Base-by-base conservation (phyloP, 1,139 yeast genomes). In the Saccharomyces pastorianus region DNA sequence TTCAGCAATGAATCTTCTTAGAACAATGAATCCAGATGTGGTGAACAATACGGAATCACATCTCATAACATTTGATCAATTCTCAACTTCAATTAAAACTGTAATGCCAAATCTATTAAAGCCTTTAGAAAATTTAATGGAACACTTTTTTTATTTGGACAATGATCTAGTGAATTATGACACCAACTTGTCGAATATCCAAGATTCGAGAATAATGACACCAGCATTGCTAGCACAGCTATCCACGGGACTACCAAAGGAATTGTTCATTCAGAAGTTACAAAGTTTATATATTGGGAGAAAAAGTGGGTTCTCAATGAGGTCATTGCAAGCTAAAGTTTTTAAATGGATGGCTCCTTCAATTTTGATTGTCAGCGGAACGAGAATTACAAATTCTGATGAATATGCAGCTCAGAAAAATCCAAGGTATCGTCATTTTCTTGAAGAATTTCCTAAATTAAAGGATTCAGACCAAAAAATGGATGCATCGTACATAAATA, bases 301-400 rank as follows among this genome's bases (percentile, higher is more conserved):
- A 5, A 74, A 72, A 51, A 77, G 83, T 25, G 98, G 98, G 1
- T 91, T 87, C 65, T 88, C 96, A 0, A 86, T 91, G 77, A 73
- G 96, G 47, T 85, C 96, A 0, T 78, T 91, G 56, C 96, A 91
- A 69, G 80, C 85, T 58, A 88, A 85, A 61, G 88, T 85, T 0
- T 84, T 88, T 73, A 88, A 89, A 65, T 91, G 97, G 96, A 83
- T 81, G 61, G 95, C 96, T 0, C 96, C 96, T 0, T 82, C 96
- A 0, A 66, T 89, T 2, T 60, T 91, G 11, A 59, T 91, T 0
- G 76, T 91, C 0, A 78, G 82, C 4, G 98, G 97, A 0, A 78
- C 75, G 60, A 65, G 83, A 47, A 69, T 85, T 32, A 67, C 67
- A n/a, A 74, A 78, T 57, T 73, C 79, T 4, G 64, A 66, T 1